Evolutionary conservation across 306 rosid genomes (phyloP).

Genomic region (Vigna trinervia): DNA sequence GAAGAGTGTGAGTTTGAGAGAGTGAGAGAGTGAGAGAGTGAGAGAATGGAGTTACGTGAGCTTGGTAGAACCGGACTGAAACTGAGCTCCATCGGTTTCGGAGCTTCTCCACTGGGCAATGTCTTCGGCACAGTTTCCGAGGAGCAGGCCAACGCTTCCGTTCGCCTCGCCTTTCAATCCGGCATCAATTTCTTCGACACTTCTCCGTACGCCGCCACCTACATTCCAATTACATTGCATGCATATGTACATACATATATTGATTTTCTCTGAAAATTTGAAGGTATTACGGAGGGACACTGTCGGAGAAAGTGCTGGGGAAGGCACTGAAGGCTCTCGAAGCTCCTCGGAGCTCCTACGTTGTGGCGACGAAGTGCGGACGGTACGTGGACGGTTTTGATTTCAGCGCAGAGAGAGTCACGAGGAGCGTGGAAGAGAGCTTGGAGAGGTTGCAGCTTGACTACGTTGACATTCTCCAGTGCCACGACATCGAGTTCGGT

Average conservation of each 20-base stretch:
- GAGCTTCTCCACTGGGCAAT: constrained; percentile 96
- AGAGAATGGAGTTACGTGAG: constrained; percentile 57
- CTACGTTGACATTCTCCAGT: constrained; percentile 87
- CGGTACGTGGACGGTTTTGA: constrained; percentile 83
- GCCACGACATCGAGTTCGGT: constrained; percentile 95
- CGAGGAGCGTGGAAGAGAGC: constrained; percentile 88
- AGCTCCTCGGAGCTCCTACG: constrained; percentile 73
- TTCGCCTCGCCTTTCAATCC: constrained; percentile 70
- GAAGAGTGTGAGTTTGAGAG: too few relatives aligned
- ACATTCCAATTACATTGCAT: too few relatives aligned
- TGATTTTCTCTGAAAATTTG: not conserved
- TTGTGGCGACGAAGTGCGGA: constrained; percentile 92
- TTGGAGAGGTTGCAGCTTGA: constrained; percentile 87
- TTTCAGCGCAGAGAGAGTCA: constrained; percentile 89
- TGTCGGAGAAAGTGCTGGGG: constrained; percentile 87
- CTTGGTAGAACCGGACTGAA: constrained; percentile 89
- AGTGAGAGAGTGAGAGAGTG: too few relatives aligned
- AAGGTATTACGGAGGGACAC: constrained; percentile 84
- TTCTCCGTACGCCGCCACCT: constrained; percentile 63
- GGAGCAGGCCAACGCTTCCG: constrained; percentile 72
- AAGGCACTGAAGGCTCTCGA: constrained; percentile 73
- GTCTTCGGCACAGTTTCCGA: constrained; percentile 79
- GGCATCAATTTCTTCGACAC: constrained; percentile 97
- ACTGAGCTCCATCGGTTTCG: constrained; percentile 82
- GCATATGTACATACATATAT: too few relatives aligned